These are phyloP conservation scores for Boletus sp. DNA, from an alignment of 1,284 basidiomycete species.

Conservation along the genomic window DNA sequence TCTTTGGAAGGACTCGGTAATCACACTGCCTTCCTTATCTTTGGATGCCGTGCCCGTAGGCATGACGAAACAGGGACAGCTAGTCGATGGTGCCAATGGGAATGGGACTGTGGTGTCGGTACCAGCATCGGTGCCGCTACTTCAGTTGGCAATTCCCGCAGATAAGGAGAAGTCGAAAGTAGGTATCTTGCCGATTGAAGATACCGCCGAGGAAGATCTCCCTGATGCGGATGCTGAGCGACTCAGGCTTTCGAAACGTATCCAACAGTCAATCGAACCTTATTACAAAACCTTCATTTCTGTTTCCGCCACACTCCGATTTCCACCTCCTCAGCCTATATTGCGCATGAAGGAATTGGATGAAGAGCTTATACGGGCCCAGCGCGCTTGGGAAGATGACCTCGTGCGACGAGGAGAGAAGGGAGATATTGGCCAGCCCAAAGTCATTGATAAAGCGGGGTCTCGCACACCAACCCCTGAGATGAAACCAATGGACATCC, in stretches of 20 bases:
- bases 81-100: constrained; percentile 10
- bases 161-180: constrained; percentile 21
- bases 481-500: constrained; percentile 13
- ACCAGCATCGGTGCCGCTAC: constrained; percentile 33
- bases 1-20: constrained; percentile 90
- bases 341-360: constrained; percentile 85
- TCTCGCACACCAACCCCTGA: constrained; percentile 32
- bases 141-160: constrained; percentile 28
- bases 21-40: constrained; percentile 70
- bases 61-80: constrained; percentile 24
- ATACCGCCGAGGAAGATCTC: constrained; percentile 48
- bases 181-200: constrained; percentile 16
- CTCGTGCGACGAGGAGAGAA: constrained; percentile 76
- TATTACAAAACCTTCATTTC: constrained; percentile 86
- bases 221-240: constrained; percentile 68
- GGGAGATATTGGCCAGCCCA: constrained; percentile 40
- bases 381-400: constrained; percentile 79
- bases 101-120: constrained; percentile 18
- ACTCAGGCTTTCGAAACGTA: constrained; percentile 61
- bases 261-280: constrained; percentile 75
- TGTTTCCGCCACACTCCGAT: constrained; percentile 84
- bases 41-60: constrained; percentile 56
- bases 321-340: constrained; percentile 86
- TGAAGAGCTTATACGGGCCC: constrained; percentile 61
- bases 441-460: constrained; percentile 24